Base-by-base conservation (phyloP, 257 asterid species). In the Nemophila menziesii region DNA sequence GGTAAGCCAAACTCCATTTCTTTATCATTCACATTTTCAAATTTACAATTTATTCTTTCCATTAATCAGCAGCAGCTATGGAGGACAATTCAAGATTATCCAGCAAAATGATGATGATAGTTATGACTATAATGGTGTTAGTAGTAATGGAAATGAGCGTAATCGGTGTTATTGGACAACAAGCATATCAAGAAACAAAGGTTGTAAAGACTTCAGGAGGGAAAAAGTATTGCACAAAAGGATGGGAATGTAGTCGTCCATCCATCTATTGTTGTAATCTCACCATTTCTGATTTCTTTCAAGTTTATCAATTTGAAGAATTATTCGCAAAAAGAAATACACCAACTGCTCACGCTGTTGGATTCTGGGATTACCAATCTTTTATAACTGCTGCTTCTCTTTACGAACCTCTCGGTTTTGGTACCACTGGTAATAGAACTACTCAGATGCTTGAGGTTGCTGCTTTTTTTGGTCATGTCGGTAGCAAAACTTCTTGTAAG, bases 391-490 rank as follows among this genome's bases (percentile, higher is more conserved):
- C 92, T 57, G 67, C 93, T 52, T 53, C 97, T 43, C 0, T 54
- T 11, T 80, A 52, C 48, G 75, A 87, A 79, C 95, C 92, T 17
- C 69, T 41, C 6, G 97, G 97, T 15, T 87, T 87, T 39, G 93
- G 93, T 23, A 87, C 97, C 16, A 71, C 94, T 46, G 96, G 94
- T 46, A 82, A 86, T 18, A 60, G 60, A 48, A 34, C 61, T 9
- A 22, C 24, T 67, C 93, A 80, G 68, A 75, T 83, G 89, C 68
- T 47, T 63, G 97, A 87, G 50, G n/a, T 83, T 22, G 73, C 80
- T 24, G 95, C 95, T 38, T 78, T 87, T 49, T 69, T 89, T 23
- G 95, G 78, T 49, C 97, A 89, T 43, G 90, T 84, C 49, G 97
- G 86, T 16, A 68, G 82, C 68, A 73, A 58, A 41, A 83, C 97